Conservation (phyloP, 2,329 filamentous ascomycete genomes). For the Plenodomus biglobosus region DNA sequence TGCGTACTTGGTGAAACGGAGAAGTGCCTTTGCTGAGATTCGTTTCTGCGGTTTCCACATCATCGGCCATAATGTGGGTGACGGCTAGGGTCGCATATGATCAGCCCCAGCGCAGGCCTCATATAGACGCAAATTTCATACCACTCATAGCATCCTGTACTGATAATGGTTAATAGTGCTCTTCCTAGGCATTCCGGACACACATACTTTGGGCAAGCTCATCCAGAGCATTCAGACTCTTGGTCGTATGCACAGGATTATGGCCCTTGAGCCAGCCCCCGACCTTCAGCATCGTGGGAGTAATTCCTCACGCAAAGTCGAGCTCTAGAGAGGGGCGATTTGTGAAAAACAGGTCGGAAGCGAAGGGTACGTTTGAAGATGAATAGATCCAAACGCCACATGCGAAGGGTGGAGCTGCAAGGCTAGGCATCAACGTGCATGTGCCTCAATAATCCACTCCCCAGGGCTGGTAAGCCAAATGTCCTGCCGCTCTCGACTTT, state of each 20-base stretch:
- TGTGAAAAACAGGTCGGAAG: not conserved
- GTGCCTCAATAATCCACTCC: not conserved
- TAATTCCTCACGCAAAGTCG: not conserved
- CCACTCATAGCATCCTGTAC: constrained; percentile 53
- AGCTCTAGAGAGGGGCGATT: not conserved
- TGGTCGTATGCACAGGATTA: constrained; percentile 51
- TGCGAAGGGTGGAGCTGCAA: not conserved
- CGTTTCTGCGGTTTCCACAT: constrained; percentile 80
- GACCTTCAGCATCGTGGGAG: constrained; percentile 35
- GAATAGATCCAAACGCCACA: not conserved
- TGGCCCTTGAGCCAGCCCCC: constrained; percentile 45
- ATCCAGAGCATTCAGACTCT: constrained; percentile 59
- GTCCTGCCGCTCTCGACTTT: constrained; percentile 16
- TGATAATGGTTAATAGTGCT: constrained; percentile 27
- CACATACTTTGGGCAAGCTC: constrained; percentile 59
- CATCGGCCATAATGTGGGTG: constrained; percentile 80
- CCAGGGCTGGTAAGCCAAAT: not conserved
- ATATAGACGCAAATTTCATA: constrained; percentile 21
- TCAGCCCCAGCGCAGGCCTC: constrained; percentile 19
- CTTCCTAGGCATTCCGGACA: not conserved
- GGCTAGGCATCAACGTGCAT: constrained; percentile 4
- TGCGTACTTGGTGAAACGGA: constrained; percentile 73
- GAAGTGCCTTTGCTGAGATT: constrained; percentile 72
- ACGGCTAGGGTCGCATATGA: constrained; percentile 54
- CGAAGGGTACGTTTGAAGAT: not conserved